Evolutionary conservation across 2,329 filamentous ascomycete species (phyloP), one percentile per base, ranked within the genome.

Genomic region (Pseudocercospora cruenta): DNA sequence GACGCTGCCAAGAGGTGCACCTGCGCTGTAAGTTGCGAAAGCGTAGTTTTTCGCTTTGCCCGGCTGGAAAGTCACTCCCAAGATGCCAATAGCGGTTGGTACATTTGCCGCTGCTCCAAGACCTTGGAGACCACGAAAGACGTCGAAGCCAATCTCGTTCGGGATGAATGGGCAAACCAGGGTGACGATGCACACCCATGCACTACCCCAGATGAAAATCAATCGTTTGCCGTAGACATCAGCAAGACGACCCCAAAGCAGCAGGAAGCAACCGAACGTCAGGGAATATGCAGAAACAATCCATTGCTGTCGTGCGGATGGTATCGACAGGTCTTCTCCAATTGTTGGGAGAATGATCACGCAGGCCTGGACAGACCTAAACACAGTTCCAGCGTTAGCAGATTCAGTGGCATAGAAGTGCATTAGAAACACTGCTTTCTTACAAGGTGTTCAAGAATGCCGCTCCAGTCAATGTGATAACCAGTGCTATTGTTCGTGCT

Each of bases 31-130:
- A 22, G 84, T 82, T 43, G 86, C 86, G 70, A 92, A 91, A 1
- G 89, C 88, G 73, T 90, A 90, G 71, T 90, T 91, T 78, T 91
- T 91, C 3, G 88, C 86, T 69, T 86, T 88, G 0, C 89, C 88
- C 0, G 88, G 88, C 0, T 86, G 85, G 62, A 91, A 91, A 0
- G 87, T 90, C 1, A 86, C 85, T 0, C 88, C 89, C 2, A 92
- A 76, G 45, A 91, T 91, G 0, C 90, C 90, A 72, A 92, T 87
- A 0, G 89, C 90, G 0, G 89, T 91, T 0, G 90, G 89, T 0
- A 91, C 87, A 72, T 90, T 91, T 16, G 88, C 88, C 1, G 90
- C 89, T 26, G 87, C 87, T 1, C 88, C 89, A 78, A 92, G 75
- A 1, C 90, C 90, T 69, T 91, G 88, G 7, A 92, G 79, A 0